A percentile compares a stretch with the other conserved stretches of the same genome.
phyloP scores from a whole-genome alignment of 768 basidiomycete genomes.

The Leucocoprinus birnbaumii region DNA sequence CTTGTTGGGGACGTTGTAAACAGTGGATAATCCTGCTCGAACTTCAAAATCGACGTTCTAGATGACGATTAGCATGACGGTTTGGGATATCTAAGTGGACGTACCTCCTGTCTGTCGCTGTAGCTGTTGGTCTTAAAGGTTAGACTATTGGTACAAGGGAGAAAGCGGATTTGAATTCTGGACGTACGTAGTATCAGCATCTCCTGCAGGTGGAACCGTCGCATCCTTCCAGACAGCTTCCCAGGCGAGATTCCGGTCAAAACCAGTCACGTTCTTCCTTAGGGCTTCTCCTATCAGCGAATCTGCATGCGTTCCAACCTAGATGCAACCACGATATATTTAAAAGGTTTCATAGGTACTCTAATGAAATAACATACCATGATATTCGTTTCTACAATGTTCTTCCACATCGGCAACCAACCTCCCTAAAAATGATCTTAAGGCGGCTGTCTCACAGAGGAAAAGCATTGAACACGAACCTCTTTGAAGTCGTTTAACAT shows the following conservation, averaged over 20 bases:
- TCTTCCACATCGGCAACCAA: slow-evolving; percentile 91
- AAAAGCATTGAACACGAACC: slow-evolving; percentile 23
- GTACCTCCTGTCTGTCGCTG: slow-evolving; percentile 66
- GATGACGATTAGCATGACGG: not conserved
- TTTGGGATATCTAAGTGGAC: slow-evolving; percentile 6
- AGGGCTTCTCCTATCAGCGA: slow-evolving; percentile 72
- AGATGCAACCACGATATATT: too few species aligned
- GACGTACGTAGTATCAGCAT: slow-evolving; percentile 56
- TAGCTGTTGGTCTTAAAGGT: not conserved
- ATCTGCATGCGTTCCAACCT: slow-evolving; percentile 79
- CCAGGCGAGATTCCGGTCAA: slow-evolving; percentile 64
- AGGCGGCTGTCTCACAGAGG: not conserved
- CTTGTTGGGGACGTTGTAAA: slow-evolving; percentile 44
- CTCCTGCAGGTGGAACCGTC: slow-evolving; percentile 54
- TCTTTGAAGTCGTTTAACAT: slow-evolving; percentile 79
- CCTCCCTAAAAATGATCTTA: slow-evolving; percentile 49
- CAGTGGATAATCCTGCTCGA: slow-evolving; percentile 69
- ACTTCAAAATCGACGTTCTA: slow-evolving; percentile 77
- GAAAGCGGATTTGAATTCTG: too few species aligned
- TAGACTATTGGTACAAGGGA: too few species aligned
- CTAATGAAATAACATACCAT: slow-evolving; percentile 37
- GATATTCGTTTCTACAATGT: slow-evolving; percentile 82
- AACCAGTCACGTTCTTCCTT: slow-evolving; percentile 59
- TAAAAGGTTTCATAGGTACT: too few species aligned
- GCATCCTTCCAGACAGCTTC: slow-evolving; percentile 75